Base-by-base conservation (phyloP, 495 filamentous ascomycete genomes). In the Cercophora samala region DNA sequence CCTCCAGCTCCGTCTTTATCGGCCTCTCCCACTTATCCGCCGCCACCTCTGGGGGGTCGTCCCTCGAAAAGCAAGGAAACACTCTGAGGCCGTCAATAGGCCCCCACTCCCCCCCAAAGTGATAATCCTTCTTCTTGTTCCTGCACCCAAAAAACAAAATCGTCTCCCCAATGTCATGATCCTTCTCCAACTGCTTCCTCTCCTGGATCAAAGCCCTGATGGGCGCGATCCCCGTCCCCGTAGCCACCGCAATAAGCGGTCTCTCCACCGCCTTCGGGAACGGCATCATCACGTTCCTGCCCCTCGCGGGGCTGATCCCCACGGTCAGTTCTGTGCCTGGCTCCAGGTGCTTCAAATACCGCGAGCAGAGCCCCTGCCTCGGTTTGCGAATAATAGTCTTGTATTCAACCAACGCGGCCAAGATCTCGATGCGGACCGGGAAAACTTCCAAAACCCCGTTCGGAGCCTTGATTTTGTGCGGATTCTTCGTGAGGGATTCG, bases 361-460 rank as follows among this genome's bases (percentile, higher is more conserved):
- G 87, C 18, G 95, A 96, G 74, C 93, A 97, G 52, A 98, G 89
- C 0, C 95, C 95, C 72, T 95, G 86, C 21, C 96, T 84, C 3
- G 91, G 89, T 63, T 89, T 89, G 74, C 91, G 92, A 68, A 98
- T 89, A 17, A 97, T 89, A 3, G 93, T 97, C 58, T 87, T 85
- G 75, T 97, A 98, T 70, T 93, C 91, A 56, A 97, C 93, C 29
- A 97, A 88, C n/a, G 95, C 96, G 17, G 92, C 87, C 22, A 97
- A 80, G 17, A 98, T 81, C 64, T 97, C 88, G 25, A 98, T 82
- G 15, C 79, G 81, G 1, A 84, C 82, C 15, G 54, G 5, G 2
- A 58, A 5, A 0, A 18, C 1, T 15, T 42, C 22, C 3, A 61
- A 2, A 0, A 17, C 1, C 19, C 37, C 22, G 2, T 52, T 51